These are phyloP conservation scores for Berkeleyomyces basicola DNA, from an alignment of 2,329 filamentous ascomycete genomes.

Conservation along the genomic window DNA sequence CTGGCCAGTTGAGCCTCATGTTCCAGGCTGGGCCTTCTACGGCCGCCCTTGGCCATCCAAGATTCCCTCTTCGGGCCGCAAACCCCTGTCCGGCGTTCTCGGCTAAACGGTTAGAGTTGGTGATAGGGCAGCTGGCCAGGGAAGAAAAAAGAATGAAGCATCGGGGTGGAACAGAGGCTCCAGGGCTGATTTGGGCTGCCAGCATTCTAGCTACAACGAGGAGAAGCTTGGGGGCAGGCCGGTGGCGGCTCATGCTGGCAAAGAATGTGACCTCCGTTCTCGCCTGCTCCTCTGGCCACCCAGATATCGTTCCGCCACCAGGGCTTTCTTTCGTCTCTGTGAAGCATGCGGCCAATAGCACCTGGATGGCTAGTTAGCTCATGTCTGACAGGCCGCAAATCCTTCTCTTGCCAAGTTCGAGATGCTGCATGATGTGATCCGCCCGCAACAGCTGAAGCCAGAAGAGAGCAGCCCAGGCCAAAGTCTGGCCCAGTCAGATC, in stretches of 20 bases:
- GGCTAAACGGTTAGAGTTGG: background rate
- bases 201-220: too few species aligned
- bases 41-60: too few species aligned
- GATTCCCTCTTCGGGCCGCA: background rate
- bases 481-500: background rate
- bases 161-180: background rate
- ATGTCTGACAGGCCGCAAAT: background rate
- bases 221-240: too few species aligned
- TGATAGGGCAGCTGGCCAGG: background rate
- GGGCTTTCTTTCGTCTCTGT: background rate
- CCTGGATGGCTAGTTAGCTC: too few species aligned
- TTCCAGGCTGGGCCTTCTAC: background rate
- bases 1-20: background rate
- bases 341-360: background rate
- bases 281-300: too few species aligned
- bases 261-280: too few species aligned
- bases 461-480: background rate
- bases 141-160: background rate
- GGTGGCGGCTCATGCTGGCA: too few species aligned
- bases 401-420: background rate
- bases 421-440: background rate
- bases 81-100: background rate
- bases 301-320: background rate
- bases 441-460: background rate
- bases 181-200: background rate